Conservation (phyloP, 2,329 filamentous ascomycete species). For the Hypoxylon rubiginosum region DNA sequence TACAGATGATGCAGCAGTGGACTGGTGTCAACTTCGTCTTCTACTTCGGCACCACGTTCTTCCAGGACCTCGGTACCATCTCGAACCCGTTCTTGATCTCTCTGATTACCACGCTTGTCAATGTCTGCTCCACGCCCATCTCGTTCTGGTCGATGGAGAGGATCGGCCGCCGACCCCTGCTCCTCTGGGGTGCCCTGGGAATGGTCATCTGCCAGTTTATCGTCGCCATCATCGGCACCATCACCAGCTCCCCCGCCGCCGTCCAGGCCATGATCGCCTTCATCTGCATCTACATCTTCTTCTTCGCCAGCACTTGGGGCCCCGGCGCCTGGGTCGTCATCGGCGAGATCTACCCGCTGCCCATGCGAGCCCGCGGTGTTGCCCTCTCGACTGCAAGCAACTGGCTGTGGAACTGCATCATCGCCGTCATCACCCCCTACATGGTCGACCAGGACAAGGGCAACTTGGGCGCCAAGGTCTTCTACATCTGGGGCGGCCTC, state of each 20-base stretch:
- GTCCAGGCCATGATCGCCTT: slow-evolving; percentile 83
- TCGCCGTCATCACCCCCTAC: slow-evolving; percentile 78
- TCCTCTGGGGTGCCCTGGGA: slow-evolving; percentile 82
- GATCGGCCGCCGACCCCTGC: slow-evolving; percentile 83
- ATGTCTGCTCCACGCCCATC: slow-evolving; percentile 85
- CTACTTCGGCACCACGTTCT: slow-evolving; percentile 88
- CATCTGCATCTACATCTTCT: slow-evolving; percentile 94
- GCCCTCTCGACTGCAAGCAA: slow-evolving; percentile 89
- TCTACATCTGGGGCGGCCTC: slow-evolving; percentile 81
- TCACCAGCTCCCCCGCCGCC: slow-evolving; percentile 63
- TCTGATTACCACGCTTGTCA: slow-evolving; percentile 88
- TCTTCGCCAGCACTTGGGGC: slow-evolving; percentile 93
- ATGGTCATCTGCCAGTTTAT: slow-evolving; percentile 92
- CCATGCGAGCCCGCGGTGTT: slow-evolving; percentile 89
- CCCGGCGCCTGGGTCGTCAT: slow-evolving; percentile 82
- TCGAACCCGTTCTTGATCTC: slow-evolving; percentile 84
- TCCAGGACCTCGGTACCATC: slow-evolving; percentile 82
- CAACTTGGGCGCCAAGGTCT: slow-evolving; percentile 77
- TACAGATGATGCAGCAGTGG: slow-evolving; percentile 87
- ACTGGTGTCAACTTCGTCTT: slow-evolving; percentile 93
- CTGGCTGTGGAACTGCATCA: slow-evolving; percentile 90
- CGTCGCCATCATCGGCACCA: slow-evolving; percentile 78
- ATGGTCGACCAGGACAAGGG: slow-evolving; percentile 72
- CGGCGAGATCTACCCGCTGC: slow-evolving; percentile 90
- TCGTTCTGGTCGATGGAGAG: slow-evolving; percentile 90